A percentile compares a stretch with the other conserved stretches of the same genome.
These are phyloP conservation scores for Sporisorium graminicola DNA, from an alignment of 1,284 basidiomycete genomes.

Conservation along the genomic window DNA sequence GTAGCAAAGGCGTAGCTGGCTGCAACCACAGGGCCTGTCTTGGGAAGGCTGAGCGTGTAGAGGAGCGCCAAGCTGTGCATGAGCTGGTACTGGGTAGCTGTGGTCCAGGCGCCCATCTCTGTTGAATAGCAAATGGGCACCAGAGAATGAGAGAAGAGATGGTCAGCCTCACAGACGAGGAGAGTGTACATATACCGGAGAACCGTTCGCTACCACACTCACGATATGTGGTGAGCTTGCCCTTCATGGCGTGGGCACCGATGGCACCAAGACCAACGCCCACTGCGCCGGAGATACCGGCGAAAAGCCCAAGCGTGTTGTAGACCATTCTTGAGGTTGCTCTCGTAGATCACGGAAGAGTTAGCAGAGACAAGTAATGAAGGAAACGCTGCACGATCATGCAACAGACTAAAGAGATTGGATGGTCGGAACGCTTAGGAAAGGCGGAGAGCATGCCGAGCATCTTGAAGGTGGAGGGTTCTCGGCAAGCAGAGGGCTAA, in stretches of 20 bases:
- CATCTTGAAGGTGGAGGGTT: background rate
- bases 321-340: slow-evolving; percentile 40
- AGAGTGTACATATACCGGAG: background rate
- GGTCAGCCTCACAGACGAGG: background rate
- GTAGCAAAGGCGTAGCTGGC: slow-evolving; percentile 59
- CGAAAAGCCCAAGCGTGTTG: slow-evolving; percentile 51
- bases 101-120: slow-evolving; percentile 64
- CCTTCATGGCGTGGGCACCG: slow-evolving; percentile 65
- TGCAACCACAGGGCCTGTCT: slow-evolving; percentile 40
- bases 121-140: background rate
- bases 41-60: slow-evolving; percentile 46
- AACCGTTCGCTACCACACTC: slow-evolving; percentile 5
- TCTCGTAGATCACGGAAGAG: background rate
- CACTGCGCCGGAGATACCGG: slow-evolving; percentile 55
- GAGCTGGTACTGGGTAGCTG: slow-evolving; percentile 65
- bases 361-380: background rate
- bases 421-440: background rate
- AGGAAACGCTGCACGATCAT: background rate
- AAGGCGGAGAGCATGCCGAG: too few relatives aligned
- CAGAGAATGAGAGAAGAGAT: background rate
- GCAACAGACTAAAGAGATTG: too few relatives aligned
- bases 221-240: slow-evolving; percentile 61
- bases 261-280: slow-evolving; percentile 60
- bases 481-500: too few relatives aligned
- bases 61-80: slow-evolving; percentile 65